Evolutionary conservation across 495 filamentous ascomycete genomes (phyloP).

Genomic region (Poronia punctata): DNA sequence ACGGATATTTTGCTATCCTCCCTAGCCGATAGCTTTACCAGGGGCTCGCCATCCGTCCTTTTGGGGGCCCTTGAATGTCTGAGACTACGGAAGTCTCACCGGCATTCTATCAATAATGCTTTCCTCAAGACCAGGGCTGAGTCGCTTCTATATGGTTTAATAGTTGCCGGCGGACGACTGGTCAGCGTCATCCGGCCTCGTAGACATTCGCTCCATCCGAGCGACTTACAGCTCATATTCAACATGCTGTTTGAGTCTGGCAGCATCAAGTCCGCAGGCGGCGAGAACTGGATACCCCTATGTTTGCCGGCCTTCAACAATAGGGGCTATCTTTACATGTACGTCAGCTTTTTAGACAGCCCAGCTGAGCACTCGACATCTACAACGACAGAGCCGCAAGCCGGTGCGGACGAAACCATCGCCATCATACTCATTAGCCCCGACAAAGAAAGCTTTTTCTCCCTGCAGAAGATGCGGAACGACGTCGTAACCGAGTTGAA

Average conservation of each 20-base stretch:
- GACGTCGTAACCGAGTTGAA: conserved; percentile 67
- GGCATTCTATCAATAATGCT: conserved; percentile 76
- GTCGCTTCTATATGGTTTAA: conserved; percentile 82
- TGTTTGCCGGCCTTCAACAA: conserved; percentile 97
- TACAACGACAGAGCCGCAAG: conserved; percentile 13
- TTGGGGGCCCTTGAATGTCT: conserved; percentile 89
- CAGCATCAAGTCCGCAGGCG: conserved; percentile 74
- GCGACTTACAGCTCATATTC: conserved; percentile 93
- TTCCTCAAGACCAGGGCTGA: conserved; percentile 69
- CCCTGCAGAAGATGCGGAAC: conserved; percentile 78
- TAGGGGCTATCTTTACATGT: conserved; percentile 97
- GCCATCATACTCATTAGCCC: conserved; percentile 89
- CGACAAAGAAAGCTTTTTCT: conserved; percentile 87
- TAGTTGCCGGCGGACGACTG: conserved; percentile 88
- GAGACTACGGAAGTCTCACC: conserved; percentile 76
- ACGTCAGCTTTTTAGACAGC: conserved; percentile 78
- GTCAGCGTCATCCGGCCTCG: conserved; percentile 92
- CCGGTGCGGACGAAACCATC: conserved; percentile 61
- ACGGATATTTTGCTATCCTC: conserved; percentile 88
- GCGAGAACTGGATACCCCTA: conserved; percentile 96
- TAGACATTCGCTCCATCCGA: conserved; percentile 91
- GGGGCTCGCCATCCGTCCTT: conserved; percentile 80
- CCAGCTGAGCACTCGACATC: conserved; percentile 18
- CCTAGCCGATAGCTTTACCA: conserved; percentile 88
- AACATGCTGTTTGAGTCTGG: conserved; percentile 98